A percentile compares a stretch with the other conserved stretches of the same genome.
These are phyloP conservation scores for Russula earlei DNA, from an alignment of 768 basidiomycete species.

Conservation along the genomic window DNA sequence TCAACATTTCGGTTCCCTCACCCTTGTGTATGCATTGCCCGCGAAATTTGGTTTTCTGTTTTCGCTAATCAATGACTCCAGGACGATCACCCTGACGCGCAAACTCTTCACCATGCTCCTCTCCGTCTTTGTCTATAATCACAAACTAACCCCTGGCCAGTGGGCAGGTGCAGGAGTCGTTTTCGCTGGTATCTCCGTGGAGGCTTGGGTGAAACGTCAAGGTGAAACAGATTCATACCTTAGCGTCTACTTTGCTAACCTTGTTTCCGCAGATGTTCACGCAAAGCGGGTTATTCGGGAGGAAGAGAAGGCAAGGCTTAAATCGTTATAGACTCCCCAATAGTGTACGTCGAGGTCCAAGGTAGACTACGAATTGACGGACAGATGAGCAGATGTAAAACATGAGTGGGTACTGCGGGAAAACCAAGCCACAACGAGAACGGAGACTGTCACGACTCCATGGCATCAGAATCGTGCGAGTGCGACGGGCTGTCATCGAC, in stretches of 20 bases:
- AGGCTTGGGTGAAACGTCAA: constrained; percentile 85
- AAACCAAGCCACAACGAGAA: background rate
- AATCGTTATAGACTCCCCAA: constrained; percentile 44
- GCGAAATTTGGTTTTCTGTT: background rate
- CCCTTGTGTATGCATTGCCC: constrained; percentile 56
- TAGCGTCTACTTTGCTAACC: background rate
- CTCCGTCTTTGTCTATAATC: constrained; percentile 87
- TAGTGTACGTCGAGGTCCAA: background rate
- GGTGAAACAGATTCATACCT: constrained; percentile 35
- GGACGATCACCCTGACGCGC: constrained; percentile 90
- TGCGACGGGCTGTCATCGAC: constrained; percentile 22
- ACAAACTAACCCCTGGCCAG: constrained; percentile 73
- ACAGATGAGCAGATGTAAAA: background rate
- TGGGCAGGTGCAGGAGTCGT: constrained; percentile 91
- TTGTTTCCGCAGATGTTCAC: constrained; percentile 50
- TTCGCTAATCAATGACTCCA: constrained; percentile 25
- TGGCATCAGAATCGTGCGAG: constrained; percentile 22
- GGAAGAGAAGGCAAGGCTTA: constrained; percentile 77
- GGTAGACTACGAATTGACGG: constrained; percentile 12
- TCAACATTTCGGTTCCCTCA: constrained; percentile 84
- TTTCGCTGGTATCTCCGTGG: constrained; percentile 91
- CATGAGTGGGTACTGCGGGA: background rate
- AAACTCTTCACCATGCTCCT: constrained; percentile 98
- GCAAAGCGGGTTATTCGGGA: constrained; percentile 72
- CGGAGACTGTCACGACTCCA: constrained; percentile 28